Evolutionary conservation across 176 grass and related monocot genomes (phyloP), one percentile per base, ranked within the genome.

Genomic region (Cenchrus americanus): DNA sequence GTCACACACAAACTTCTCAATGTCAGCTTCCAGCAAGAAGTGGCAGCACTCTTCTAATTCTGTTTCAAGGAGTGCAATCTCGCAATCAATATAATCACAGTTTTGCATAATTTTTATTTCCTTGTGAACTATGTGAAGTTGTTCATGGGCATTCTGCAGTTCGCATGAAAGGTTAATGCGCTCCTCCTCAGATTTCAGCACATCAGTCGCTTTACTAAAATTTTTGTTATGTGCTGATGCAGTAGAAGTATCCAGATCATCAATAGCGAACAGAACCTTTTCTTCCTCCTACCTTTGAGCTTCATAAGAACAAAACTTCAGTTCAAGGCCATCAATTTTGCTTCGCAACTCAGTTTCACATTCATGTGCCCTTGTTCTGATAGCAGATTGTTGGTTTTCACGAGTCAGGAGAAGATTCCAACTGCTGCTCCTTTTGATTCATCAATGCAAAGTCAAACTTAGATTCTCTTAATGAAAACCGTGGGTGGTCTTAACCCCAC

Each of bases 141-240:
- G 83, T 80, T 94, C 83, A 0, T 81, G 78, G 49, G 77, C 68
- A 65, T 66, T 85, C 82, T 83, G 92, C 54, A 99, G 77, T 81
- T 99, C 91, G 37, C 46, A 37, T 19, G 78, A 63, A 59, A 96
- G 77, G 66, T 89, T 90, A 43, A 59, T 87, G 53, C 83, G 72
- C 61, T 94, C 91, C 80, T 95, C 94, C 83, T 99, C 96, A 18
- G 86, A 94, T 57, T 85, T 99, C 52, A 99, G 77, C 42, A 99
- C 86, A 6, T 99, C 96, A 57, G 89, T 90, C 15, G 96, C 93
- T 88, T 91, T 97, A 48, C 83, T 64, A 68, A 91, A 94, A 50
- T 69, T 88, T 82, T 81, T 73, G 40, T 64, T 94, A 67, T 55
- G 78, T 55, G 71, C 13, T 2, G 32, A 22, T 21, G 79, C 7